A percentile compares a stretch with the other conserved stretches of the same genome.
phyloP scores from a whole-genome alignment of 2,329 filamentous ascomycete species.

The Dryadomyces sulphureus region DNA sequence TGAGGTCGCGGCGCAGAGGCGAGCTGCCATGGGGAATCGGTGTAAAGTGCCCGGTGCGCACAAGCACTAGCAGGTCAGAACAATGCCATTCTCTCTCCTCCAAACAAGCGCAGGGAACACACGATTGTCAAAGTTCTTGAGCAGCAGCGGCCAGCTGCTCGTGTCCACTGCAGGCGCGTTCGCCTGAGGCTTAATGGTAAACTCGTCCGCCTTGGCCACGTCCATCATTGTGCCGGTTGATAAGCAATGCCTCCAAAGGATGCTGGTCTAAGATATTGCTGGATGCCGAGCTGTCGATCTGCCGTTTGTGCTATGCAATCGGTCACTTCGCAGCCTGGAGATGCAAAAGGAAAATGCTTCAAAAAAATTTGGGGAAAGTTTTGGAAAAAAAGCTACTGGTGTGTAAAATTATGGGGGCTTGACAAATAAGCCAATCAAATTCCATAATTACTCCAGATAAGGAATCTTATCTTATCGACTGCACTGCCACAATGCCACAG shows the following conservation, averaged over 20 bases:
- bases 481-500: conserved; percentile 1
- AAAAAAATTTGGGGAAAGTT: conserved; percentile 5
- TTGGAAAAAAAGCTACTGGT: conserved; percentile 9
- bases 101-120: conserved; percentile 14
- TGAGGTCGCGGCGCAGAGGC: conserved; percentile 85
- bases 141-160: conserved; percentile 79
- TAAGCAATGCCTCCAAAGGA: neutral
- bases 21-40: conserved; percentile 88
- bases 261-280: neutral
- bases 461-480: neutral
- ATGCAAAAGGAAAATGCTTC: conserved; percentile 5
- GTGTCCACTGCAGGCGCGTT: conserved; percentile 66
- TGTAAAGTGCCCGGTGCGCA: conserved; percentile 92
- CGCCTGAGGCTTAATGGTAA: conserved; percentile 85
- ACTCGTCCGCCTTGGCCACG: conserved; percentile 45
- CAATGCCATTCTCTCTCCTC: conserved; percentile 2
- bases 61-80: conserved; percentile 46
- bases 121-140: conserved; percentile 94
- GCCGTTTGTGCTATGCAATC: neutral
- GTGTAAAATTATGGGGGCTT: conserved; percentile 4
- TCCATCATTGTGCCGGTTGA: conserved; percentile 3
- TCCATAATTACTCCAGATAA: neutral
- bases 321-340: neutral
- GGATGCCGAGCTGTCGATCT: neutral
- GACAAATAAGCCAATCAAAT: neutral